Base-by-base conservation (phyloP, 345 rosid species). In the Hirschfeldia incana region DNA sequence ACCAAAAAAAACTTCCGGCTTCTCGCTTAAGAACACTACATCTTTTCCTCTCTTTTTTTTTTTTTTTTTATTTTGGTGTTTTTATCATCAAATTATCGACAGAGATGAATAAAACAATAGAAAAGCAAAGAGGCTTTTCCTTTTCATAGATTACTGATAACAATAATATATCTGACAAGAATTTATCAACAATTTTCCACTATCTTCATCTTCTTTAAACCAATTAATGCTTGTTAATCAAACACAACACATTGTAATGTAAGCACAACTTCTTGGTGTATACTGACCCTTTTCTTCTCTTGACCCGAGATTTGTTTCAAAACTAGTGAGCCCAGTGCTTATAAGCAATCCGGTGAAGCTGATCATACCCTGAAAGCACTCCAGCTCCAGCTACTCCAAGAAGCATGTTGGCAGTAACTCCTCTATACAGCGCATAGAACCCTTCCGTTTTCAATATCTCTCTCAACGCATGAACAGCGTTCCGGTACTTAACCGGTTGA, bases 341-440 rank as follows among this genome's bases (percentile, higher is more conserved):
- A 37, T n/a, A 53, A 67, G 94, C 97, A 67, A 90, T 71, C 79
- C 78, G 86, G 57, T 92, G 93, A 76, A 96, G 90, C 76, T 88
- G 90, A 89, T 93, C 98, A 75, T 91, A 92, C 39, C 98, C 94
- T 6, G 97, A 91, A 71, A 93, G 97, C 64, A 88, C 98, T 66
- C 97, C 97, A 15, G 97, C 99, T 55, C 98, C 99, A 9, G 98
- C 98, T 74, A 92, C 82, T 42, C 98, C 97, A n/a, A 88, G 86
- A 77, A 95, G 97, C 93, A 95, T 93, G 70, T 91, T 95, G 10
- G 99, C 98, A 34, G 94, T 81, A 65, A 88, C 97, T 66, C 97
- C 99, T 75, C 92, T 88, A 61, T 77, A 96, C 8, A 96, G 80
- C 6, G 92, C 94, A 64, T 71, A 69, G 71, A 85, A 82, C 12